Percentiles rank a stretch among this genome's conserved stretches.
Evolutionary conservation across 768 basidiomycete species (phyloP).

Genomic region (Trametes punicea): DNA sequence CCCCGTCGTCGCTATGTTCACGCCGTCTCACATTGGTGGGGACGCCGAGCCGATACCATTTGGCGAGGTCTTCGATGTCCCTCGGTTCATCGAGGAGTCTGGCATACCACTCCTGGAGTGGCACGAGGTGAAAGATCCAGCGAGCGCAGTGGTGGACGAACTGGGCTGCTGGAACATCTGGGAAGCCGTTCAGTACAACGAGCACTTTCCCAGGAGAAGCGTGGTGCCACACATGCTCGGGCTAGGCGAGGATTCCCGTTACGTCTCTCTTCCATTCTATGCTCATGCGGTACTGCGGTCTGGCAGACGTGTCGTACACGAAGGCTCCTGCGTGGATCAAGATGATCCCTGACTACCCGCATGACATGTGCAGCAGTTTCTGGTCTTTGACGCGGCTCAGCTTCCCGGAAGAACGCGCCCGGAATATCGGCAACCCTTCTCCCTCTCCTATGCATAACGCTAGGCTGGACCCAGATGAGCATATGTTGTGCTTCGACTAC

Average conservation of each 20-base stretch:
- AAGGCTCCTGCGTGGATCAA: slow-evolving; percentile 32
- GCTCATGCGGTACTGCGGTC: slow-evolving; percentile 5
- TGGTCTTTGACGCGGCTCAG: slow-evolving; percentile 33
- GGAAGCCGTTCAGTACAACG: slow-evolving; percentile 33
- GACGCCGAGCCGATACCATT: slow-evolving; percentile 34
- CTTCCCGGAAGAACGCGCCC: slow-evolving; percentile 32
- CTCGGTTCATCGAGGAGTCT: slow-evolving; percentile 35
- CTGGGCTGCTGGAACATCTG: slow-evolving; percentile 45
- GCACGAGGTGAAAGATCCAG: slow-evolving; percentile 39
- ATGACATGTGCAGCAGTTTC: slow-evolving; percentile 33
- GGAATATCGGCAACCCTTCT: slow-evolving; percentile 23
- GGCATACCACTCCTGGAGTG: slow-evolving; percentile 39
- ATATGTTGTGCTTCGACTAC: slow-evolving; percentile 40
- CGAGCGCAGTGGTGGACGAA: slow-evolving; percentile 31
- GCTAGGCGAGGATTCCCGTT: slow-evolving; percentile 27
- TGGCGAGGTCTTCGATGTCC: slow-evolving; percentile 42
- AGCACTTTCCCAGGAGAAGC: slow-evolving; percentile 27
- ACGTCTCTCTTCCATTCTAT: background rate
- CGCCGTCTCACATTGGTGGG: slow-evolving; percentile 37
- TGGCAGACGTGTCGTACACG: slow-evolving; percentile 37
- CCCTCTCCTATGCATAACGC: slow-evolving; percentile 28
- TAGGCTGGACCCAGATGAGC: slow-evolving; percentile 35
- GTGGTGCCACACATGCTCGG: slow-evolving; percentile 26
- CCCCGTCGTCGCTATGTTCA: slow-evolving; percentile 40
- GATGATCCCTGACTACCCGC: slow-evolving; percentile 30